Evolutionary conservation across 73 alveolate genomes (phyloP).

Genomic region (Effrenium voratum): DNA sequence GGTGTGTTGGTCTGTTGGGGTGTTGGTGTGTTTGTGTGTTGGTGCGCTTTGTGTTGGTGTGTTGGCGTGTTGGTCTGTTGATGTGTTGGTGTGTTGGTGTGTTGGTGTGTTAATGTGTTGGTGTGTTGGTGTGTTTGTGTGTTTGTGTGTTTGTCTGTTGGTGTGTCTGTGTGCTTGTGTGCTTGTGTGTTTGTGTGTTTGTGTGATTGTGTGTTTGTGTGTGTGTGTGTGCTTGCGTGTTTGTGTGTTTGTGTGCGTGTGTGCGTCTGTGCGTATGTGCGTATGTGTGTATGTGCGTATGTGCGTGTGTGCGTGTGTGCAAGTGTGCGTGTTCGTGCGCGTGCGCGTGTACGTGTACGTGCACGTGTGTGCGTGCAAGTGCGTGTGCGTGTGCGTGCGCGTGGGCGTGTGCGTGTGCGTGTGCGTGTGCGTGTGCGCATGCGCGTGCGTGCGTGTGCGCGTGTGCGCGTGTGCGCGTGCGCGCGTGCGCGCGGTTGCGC

Average conservation of each 20-base stretch:
- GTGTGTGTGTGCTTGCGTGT: not conserved
- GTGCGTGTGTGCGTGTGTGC: not conserved
- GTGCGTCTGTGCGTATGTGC: not conserved
- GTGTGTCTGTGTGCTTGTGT: not conserved
- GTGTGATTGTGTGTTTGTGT: not conserved
- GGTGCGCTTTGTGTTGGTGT: no score
- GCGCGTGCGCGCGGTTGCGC: not conserved
- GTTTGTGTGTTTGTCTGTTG: not conserved
- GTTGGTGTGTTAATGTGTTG: not conserved
- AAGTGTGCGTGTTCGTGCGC: not conserved
- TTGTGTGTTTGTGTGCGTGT: not conserved
- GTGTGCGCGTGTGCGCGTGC: not conserved
- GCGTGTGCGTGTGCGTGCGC: not conserved
- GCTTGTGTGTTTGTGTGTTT: not conserved
- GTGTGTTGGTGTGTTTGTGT: not conserved
- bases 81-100: not conserved
- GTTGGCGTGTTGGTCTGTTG: no score
- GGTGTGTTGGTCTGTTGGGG: no score
- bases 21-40: no score
- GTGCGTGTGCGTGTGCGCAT: not conserved
- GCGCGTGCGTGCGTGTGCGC: not conserved
- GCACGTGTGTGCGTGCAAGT: not conserved
- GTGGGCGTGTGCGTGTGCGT: not conserved
- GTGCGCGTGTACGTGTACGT: not conserved
- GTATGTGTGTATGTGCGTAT: not conserved